Evolutionary conservation across 441 rosid species (phyloP), one percentile per base, ranked within the genome.

Genomic region (Erodium texanum): DNA sequence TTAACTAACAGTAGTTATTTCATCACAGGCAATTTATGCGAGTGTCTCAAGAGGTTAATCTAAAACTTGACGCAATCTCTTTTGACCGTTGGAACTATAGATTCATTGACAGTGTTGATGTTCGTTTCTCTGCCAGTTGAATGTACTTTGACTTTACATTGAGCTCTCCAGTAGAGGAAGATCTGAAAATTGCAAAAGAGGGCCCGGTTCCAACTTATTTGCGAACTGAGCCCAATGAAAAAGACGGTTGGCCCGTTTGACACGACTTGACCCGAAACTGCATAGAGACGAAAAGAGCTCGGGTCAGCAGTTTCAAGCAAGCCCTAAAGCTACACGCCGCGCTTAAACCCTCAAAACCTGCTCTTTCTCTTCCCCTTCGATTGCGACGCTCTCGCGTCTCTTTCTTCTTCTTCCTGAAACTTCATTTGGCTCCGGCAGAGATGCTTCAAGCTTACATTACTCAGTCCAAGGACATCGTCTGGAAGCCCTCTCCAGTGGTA

Each of bases 401-500:
- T 24, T 4, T 0, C 52, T 1, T 20, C 61, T 41, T 54, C 59
- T 27, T 27, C 29, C 29, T 50, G 58, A 50, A 50, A n/a, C 18
- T 50, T 50, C n/a, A 12, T 45, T 45, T 9, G n/a, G 52, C 52
- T 14, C 7, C 15, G 56, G 48, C 10, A 52, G 73, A 76, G 62
- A 89, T 87, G 89, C 84, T 82, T 34, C 86, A 83, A 78, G 76
- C 71, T 11, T 87, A 85, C 78, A 72, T 82, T 59, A 87, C 84
- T 70, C 87, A 93, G 76, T 86, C 94, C 66, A 72, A 19, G 61
- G 61, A 54, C 24, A 54, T 87, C 75, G 90, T 87, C 74, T 93
- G 97, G 98, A 89, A 81, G 76, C 98, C 98, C 15, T 86, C 96
- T 50, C 91, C 97, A 12, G 87, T 93, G 20, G 85, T 93, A 23